A percentile compares a stretch with the other conserved stretches of the same genome.
These are phyloP conservation scores for Mortierella antarctica DNA, from an alignment of 192 early-diverging fungal species.

Conservation along the genomic window DNA sequence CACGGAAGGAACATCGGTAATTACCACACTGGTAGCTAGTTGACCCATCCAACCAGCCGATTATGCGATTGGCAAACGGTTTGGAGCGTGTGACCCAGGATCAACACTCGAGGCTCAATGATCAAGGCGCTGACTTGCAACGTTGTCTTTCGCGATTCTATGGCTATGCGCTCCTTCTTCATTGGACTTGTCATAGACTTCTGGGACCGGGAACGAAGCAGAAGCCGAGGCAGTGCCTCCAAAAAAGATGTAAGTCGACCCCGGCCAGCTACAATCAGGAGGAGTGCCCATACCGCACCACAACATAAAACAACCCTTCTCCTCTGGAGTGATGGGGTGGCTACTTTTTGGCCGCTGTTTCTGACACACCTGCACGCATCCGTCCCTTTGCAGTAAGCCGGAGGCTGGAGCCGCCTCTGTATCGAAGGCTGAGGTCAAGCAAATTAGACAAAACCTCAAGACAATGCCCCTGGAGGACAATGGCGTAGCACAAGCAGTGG, in stretches of 20 bases:
- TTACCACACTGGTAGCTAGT: background rate
- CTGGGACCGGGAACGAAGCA: slow-evolving; percentile 8
- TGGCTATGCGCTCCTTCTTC: background rate
- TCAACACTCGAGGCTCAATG: too few species aligned
- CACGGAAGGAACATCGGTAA: slow-evolving; percentile 10
- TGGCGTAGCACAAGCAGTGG: background rate
- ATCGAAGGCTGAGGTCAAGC: slow-evolving; percentile 48
- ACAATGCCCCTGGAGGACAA: slow-evolving; percentile 49
- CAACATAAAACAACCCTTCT: background rate
- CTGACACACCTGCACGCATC: background rate
- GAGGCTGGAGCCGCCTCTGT: slow-evolving; percentile 24
- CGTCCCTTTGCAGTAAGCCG: slow-evolving; percentile 24
- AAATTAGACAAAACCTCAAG: slow-evolving; percentile 46
- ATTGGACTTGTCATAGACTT: background rate
- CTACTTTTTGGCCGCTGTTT: background rate
- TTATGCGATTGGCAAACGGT: too few species aligned
- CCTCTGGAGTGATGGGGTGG: background rate
- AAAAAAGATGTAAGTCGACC: slow-evolving; percentile 44
- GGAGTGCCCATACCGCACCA: background rate
- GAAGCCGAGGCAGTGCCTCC: slow-evolving; percentile 39
- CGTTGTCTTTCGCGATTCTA: background rate
- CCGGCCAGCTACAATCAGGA: background rate
- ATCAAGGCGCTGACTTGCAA: background rate
- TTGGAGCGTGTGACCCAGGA: too few species aligned
- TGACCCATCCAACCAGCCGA: too few species aligned